Evolutionary conservation across 1,139 yeast species (phyloP).

Genomic region (Yamadazyma conglobata): DNA sequence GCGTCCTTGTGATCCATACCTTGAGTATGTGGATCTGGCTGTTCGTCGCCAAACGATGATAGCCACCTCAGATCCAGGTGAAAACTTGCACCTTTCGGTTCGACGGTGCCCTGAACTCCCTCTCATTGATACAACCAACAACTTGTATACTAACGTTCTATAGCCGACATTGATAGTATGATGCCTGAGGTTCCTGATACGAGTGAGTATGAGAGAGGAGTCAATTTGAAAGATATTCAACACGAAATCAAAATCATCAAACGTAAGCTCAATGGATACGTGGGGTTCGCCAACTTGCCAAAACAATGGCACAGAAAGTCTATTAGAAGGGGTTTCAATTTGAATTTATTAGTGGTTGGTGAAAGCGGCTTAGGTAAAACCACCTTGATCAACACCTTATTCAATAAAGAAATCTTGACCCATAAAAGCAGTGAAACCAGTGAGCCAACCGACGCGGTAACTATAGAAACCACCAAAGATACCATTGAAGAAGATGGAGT

Average conservation of each 20-base stretch:
- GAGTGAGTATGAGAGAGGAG: constrained; percentile 14
- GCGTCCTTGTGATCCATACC: no score
- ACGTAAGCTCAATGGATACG: constrained; percentile 85
- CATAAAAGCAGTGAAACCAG: constrained; percentile 17
- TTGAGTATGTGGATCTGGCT: no score
- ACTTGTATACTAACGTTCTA: constrained; percentile 1
- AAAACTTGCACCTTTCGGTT: no score
- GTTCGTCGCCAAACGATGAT: no score
- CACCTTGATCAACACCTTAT: constrained; percentile 86
- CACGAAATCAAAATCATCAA: constrained; percentile 60
- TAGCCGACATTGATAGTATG: constrained; percentile 17
- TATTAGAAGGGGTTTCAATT: constrained; percentile 87
- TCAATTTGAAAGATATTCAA: constrained; percentile 14
- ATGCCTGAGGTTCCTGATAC: constrained; percentile 19
- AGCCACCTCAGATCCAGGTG: no score
- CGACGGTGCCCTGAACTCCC: no score
- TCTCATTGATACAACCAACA: no score
- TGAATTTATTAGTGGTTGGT: constrained; percentile 87
- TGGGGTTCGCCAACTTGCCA: constrained; percentile 97
- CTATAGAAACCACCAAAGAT: constrained; percentile 62
- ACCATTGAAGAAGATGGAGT: constrained; percentile 94
- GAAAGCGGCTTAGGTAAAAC: constrained; percentile 93
- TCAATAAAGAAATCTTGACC: constrained; percentile 67
- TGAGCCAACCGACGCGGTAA: constrained; percentile 17
- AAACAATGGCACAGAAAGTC: constrained; percentile 98